Percentiles rank a stretch among this genome's conserved stretches.
Evolutionary conservation across 768 basidiomycete genomes (phyloP).

Genomic region (Pholiota conissans): DNA sequence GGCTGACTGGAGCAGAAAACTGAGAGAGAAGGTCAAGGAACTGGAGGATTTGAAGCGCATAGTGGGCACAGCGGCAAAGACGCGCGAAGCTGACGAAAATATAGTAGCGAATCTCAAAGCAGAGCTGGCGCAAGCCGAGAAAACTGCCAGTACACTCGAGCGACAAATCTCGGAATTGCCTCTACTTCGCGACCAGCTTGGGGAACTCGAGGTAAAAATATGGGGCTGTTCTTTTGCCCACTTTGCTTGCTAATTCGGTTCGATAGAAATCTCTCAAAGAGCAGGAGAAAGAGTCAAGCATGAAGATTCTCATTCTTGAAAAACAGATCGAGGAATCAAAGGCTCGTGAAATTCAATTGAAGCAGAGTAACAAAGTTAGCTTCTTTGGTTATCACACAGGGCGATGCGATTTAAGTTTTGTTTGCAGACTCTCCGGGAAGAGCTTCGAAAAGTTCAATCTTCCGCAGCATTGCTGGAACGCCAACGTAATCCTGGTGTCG

Average conservation of each 20-base stretch:
- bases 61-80: slow-evolving; percentile 58
- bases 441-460: slow-evolving; percentile 92
- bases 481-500: slow-evolving; percentile 91
- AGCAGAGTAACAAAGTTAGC: slow-evolving; percentile 74
- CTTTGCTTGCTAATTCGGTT: neutral
- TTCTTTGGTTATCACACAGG: neutral
- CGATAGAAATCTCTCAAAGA: slow-evolving; percentile 34
- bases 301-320: slow-evolving; percentile 55
- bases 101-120: slow-evolving; percentile 47
- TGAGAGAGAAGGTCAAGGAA: slow-evolving; percentile 77
- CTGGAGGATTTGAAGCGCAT: slow-evolving; percentile 67
- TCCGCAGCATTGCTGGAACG: slow-evolving; percentile 88
- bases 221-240: no score
- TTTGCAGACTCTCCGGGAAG: slow-evolving; percentile 81
- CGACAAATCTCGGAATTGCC: slow-evolving; percentile 57
- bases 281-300: slow-evolving; percentile 45
- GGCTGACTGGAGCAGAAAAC: slow-evolving; percentile 84
- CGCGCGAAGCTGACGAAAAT: slow-evolving; percentile 59
- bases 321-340: slow-evolving; percentile 74
- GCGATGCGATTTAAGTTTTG: neutral
- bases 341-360: slow-evolving; percentile 66
- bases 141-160: slow-evolving; percentile 47
- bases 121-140: slow-evolving; percentile 54
- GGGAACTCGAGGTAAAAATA: slow-evolving; percentile 61
- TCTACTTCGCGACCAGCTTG: slow-evolving; percentile 43